Base-by-base conservation (phyloP, 1,284 basidiomycete genomes). In the Puccinia polysora region DNA sequence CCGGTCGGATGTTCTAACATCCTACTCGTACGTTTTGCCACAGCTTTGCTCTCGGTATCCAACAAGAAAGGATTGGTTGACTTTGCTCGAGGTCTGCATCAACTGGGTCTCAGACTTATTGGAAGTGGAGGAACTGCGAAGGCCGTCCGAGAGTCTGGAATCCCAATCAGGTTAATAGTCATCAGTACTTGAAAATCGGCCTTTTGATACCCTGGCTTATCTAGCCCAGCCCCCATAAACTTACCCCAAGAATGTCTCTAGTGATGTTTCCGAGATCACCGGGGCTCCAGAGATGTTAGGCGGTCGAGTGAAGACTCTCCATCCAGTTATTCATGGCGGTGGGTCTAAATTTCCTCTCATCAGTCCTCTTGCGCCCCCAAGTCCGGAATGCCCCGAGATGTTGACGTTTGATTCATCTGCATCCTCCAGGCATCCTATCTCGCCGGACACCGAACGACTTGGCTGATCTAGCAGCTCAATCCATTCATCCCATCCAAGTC, bases 251-350 rank as follows among this genome's bases (percentile, higher is more conserved):
- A 30, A 15, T n/a, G 14, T 34, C 18, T 76, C 7, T 36, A 97
- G 94, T 76, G 96, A 99, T 86, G 94, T 99, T 55, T 92, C 93
- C 23, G 90, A 93, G 78, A 90, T 98, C 81, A 98, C 96, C 64
- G 95, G 95, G 79, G 94, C 94, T 0, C 96, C 95, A n/a, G 96
- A 99, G 81, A 98, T 99, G 92, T 86, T 99, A 15, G 94, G 95
- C 69, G 96, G 96, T 52, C 86, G 96, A 75, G 96, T 98, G 75
- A 98, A 99, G 84, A 99, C 96, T 4, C 86, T 99, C n/a, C 96
- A 99, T 79, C 96, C 96, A 63, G 94, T 90, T 23, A 91, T 99
- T 28, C 96, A 99, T 80, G 96, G 96, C 79, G 96, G 94, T 90
- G 76, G 74, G 82, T 75, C 1, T 60, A n/a, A n/a, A n/a, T n/a